These are phyloP conservation scores for Fusarium beomiforme DNA, from an alignment of 2,329 filamentous ascomycete species.

Conservation along the genomic window DNA sequence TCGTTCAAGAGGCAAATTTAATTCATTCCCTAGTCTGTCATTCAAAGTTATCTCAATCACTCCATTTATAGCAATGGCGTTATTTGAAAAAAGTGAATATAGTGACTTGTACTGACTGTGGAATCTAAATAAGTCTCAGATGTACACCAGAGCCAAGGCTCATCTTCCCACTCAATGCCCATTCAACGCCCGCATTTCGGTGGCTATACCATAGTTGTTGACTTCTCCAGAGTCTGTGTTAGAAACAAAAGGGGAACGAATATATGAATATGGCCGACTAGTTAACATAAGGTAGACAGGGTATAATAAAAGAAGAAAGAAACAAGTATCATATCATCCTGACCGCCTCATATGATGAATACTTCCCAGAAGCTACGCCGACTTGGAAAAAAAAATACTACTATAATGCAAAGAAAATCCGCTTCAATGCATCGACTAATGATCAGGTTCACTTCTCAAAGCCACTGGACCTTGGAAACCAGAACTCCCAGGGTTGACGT, in stretches of 20 bases:
- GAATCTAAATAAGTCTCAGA: constrained; percentile 19
- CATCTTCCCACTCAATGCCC: neutral
- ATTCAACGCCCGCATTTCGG: constrained; percentile 21
- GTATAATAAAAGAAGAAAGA: constrained; percentile 36
- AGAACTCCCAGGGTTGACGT: constrained; percentile 58
- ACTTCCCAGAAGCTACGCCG: constrained; percentile 42
- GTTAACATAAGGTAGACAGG: constrained; percentile 24
- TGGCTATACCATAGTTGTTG: neutral
- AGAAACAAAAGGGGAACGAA: constrained; percentile 11
- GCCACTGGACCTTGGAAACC: constrained; percentile 66
- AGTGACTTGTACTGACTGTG: constrained; percentile 15
- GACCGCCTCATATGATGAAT: constrained; percentile 32
- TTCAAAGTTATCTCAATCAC: neutral
- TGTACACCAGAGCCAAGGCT: constrained; percentile 11
- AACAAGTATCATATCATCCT: constrained; percentile 37
- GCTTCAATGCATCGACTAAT: constrained; percentile 18
- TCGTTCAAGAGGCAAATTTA: neutral
- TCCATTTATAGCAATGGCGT: neutral
- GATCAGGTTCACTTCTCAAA: constrained; percentile 50
- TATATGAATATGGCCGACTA: constrained; percentile 27
- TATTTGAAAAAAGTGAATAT: neutral
- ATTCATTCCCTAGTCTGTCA: neutral
- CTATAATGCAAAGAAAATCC: constrained; percentile 13
- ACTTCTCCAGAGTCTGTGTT: constrained; percentile 27
- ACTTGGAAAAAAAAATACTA: constrained; percentile 10